Base-by-base conservation (phyloP, 1,284 basidiomycete genomes). In the Pascua sp. region DNA sequence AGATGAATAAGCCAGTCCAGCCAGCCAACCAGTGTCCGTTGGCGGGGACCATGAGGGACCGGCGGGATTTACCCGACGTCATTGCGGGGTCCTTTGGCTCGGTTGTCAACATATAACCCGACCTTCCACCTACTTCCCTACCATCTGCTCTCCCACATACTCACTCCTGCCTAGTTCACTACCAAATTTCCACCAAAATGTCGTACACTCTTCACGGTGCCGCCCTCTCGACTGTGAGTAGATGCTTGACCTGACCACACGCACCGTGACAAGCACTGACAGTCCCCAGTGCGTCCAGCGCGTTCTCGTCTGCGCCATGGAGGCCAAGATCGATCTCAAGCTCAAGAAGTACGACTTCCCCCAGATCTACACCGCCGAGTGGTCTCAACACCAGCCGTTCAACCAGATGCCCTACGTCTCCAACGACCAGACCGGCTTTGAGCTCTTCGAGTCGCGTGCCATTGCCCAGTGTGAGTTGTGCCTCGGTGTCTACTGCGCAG, bases 401-500 rank as follows among this genome's bases (percentile, higher is more conserved):
- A 85, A 84, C 16, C 83, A 85, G 69, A 71, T 87, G 59, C 86
- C 86, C 2, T 85, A 81, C 71, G 79, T 88, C 55, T 82, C 59
- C 42, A 79, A 73, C 59, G 63, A 64, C n/a, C 64, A 64, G 41
- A 61, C 39, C 16, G 58, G 58, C 1, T 47, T 66, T n/a, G 57
- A 62, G 50, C 13, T 82, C n/a, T 81, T 76, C 61, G 81, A 85
- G 67, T 81, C 79, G 40, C 81, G 84, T 41, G 83, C 84, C 3
- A 84, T 85, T 51, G 68, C 70, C 46, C 81, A 81, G 62, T 82
- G 68, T 70, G 55, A 55, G 66, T 79, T 56, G 32, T n/a, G 1
- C 17, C 63, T 74, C 8, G 68, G 78, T 61, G 77, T 80, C 44
- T 75, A 72, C 43, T 39, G 18, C 12, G 11, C 15, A 4, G 8